Evolutionary conservation across 768 basidiomycete genomes (phyloP), one percentile per base, ranked within the genome.

Genomic region (Boletus sensibilis): DNA sequence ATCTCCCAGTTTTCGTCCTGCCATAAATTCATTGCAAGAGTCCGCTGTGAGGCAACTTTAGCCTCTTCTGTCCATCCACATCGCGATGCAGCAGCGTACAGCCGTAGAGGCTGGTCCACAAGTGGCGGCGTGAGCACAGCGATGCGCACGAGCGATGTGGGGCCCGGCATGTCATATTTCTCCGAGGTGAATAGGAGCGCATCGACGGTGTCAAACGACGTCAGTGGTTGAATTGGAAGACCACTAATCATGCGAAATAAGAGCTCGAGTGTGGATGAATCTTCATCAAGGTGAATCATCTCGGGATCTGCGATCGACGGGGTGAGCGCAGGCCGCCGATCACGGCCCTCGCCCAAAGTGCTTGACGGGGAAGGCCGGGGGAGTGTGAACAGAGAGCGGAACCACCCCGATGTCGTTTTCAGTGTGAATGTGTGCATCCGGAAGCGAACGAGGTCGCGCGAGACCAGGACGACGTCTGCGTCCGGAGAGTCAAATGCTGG

Each of bases 131-230:
- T 81, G 66, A 79, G 76, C 51, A 82, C 73, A n/a, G 82, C 76
- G 34, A 83, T 78, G 38, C 83, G 83, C 48, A 86, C 69, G 59
- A 86, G 79, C 7, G 83, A 84, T 55, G 76, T 73, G 2, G 85
- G 83, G 0, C 86, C 86, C 0, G 81, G 79, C 82, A 86, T 87
- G 35, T 87, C 86, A 66, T 87, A 88, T 63, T 86, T 86, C 64
- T 88, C 85, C 0, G 85, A 81, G 0, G 84, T 83, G 52, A 78
- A 83, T 13, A 87, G 70, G n/a, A 88, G 63, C 4, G 76, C 68
- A 52, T 88, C 85, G 50, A 87, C 70, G 33, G 69, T 57, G 60
- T 85, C 84, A 64, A 80, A 82, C 1, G 80, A 79, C 37, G 74
- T 72, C 25, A 84, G 69, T 4, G 71, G 67, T 14, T 78, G 72